Conservation (phyloP, 257 asterid genomes). For the Gardenia jasminoides region DNA sequence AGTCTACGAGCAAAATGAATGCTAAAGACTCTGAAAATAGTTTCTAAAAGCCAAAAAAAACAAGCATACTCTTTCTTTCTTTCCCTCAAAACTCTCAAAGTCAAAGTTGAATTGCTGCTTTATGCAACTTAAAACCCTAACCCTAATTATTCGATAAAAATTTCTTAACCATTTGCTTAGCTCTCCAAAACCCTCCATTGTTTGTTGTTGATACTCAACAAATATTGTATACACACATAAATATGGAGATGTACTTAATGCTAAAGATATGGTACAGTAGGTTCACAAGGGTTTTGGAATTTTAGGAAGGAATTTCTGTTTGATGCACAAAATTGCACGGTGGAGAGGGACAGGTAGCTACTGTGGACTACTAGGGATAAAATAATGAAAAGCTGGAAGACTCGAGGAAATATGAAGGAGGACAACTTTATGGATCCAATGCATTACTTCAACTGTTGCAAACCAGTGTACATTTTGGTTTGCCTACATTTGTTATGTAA, state of each 20-base stretch:
- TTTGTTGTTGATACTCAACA: not conserved
- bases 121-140: slow-evolving; percentile 8
- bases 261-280: not conserved
- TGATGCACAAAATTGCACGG: not conserved
- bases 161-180: not conserved
- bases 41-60: not conserved
- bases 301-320: not conserved
- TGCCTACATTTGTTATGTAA: not conserved
- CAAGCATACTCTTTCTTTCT: not conserved
- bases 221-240: not conserved
- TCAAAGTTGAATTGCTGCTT: not conserved
- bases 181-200: slow-evolving; percentile 1
- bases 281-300: not conserved
- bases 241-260: not conserved
- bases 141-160: slow-evolving; percentile 1
- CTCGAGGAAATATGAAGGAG: slow-evolving; percentile 6
- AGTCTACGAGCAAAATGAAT: not conserved
- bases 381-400: slow-evolving; percentile 26
- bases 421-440: slow-evolving; percentile 28
- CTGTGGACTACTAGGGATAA: not conserved
- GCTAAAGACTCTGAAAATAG: slow-evolving; percentile 1
- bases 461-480: slow-evolving; percentile 9
- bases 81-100: too few species aligned
- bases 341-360: slow-evolving; percentile 1
- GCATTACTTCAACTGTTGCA: slow-evolving; percentile 23